A percentile compares a stretch with the other conserved stretches of the same genome.
These are phyloP conservation scores for Diplodia sapinea DNA, from an alignment of 2,329 filamentous ascomycete species.

Conservation along the genomic window DNA sequence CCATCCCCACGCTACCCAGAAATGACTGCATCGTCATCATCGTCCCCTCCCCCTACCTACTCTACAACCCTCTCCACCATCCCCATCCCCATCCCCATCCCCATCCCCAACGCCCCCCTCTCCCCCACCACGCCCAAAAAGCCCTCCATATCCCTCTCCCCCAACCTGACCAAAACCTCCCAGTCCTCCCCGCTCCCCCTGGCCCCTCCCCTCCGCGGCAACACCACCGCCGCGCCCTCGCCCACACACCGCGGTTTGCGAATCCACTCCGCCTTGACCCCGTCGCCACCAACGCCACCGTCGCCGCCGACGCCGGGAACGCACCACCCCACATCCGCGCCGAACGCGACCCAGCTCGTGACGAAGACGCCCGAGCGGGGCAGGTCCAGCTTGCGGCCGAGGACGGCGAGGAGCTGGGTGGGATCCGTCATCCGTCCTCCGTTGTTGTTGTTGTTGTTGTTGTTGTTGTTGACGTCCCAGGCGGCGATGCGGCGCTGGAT, in stretches of 20 bases:
- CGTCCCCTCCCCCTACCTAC: not conserved
- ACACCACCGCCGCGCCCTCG: not conserved
- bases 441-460: too few species aligned
- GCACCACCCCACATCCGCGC: not conserved
- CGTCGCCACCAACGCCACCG: not conserved
- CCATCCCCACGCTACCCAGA: too few species aligned
- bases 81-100: too few species aligned
- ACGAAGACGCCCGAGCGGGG: not conserved
- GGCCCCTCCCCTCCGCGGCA: conserved; percentile 3
- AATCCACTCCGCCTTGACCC: conserved; percentile 1
- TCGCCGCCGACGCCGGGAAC: not conserved
- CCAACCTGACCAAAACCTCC: conserved; percentile 13
- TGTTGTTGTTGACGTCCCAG: too few species aligned
- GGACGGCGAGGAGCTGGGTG: not conserved
- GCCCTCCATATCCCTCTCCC: conserved; percentile 10
- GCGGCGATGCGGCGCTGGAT: not conserved
- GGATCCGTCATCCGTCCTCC: too few species aligned
- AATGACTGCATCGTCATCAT: too few species aligned
- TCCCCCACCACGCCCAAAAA: not conserved
- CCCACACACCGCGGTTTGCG: conserved; percentile 19
- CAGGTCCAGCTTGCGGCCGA: not conserved
- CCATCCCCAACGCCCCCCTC: too few species aligned
- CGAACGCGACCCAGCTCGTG: conserved; percentile 5
- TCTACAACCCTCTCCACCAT: not conserved
- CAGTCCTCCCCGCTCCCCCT: not conserved